phyloP scores from a whole-genome alignment of 768 basidiomycete genomes.

The Chalciporus piperatus region DNA sequence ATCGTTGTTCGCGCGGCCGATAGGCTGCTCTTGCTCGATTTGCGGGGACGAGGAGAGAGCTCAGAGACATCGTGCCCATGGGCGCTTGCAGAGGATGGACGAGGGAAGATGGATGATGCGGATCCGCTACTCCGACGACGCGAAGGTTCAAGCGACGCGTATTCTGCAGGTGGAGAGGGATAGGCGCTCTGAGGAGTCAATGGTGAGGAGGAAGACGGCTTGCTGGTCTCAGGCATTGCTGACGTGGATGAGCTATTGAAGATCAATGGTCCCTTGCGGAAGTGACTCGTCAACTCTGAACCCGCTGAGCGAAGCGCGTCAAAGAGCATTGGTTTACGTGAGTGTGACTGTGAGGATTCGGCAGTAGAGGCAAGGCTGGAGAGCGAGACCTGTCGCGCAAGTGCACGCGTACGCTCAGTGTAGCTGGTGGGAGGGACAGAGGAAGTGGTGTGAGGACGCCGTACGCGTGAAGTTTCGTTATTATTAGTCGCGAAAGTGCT shows the following conservation, averaged over 20 bases:
- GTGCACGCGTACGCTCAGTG: conserved; percentile 9
- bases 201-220: conserved; percentile 9
- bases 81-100: not conserved
- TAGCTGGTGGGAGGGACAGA: conserved; percentile 23
- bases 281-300: conserved; percentile 13
- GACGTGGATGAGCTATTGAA: conserved; percentile 54
- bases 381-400: conserved; percentile 6
- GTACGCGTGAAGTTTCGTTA: not conserved
- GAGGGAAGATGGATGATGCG: conserved; percentile 1
- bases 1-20: not conserved
- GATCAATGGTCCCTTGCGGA: conserved; percentile 56
- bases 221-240: conserved; percentile 18
- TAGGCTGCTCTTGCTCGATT: conserved; percentile 16
- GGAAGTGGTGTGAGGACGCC: conserved; percentile 9
- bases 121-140: conserved; percentile 3
- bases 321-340: conserved; percentile 14
- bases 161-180: conserved; percentile 30
- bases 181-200: conserved; percentile 13
- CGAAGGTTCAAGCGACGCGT: conserved; percentile 5
- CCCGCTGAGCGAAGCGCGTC: conserved; percentile 22
- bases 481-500: conserved; percentile 11
- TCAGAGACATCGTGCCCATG: conserved; percentile 13
- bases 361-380: conserved; percentile 2
- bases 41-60: conserved; percentile 10
- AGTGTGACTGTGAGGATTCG: not conserved